phyloP scores from a whole-genome alignment of 2,329 filamentous ascomycete genomes.

The Claviceps sp. region DNA sequence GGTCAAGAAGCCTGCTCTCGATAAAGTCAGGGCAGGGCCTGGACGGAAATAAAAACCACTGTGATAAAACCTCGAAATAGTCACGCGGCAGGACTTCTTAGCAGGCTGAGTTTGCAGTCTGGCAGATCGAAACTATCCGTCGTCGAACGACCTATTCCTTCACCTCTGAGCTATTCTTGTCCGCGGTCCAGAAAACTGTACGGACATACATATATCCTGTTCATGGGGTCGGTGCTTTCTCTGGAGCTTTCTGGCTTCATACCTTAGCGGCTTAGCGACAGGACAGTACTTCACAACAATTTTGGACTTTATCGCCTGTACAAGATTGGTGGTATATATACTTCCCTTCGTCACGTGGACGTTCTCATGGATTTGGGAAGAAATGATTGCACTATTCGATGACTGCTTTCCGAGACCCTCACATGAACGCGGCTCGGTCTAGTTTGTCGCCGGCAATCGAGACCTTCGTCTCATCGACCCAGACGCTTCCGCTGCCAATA shows the following conservation, averaged over 20 bases:
- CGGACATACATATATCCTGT: too few species aligned
- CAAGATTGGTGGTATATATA: not conserved
- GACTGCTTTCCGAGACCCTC: not conserved
- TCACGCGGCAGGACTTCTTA: not conserved
- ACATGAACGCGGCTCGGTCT: not conserved
- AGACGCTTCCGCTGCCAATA: constrained; percentile 10
- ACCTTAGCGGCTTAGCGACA: too few species aligned
- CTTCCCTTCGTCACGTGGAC: not conserved
- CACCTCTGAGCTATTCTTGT: too few species aligned
- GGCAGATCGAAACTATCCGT: too few species aligned
- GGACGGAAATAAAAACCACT: not conserved
- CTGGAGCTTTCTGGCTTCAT: too few species aligned
- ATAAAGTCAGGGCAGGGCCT: not conserved
- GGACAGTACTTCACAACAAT: too few species aligned
- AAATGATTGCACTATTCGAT: not conserved
- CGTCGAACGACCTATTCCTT: too few species aligned
- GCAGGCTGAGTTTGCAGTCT: not conserved
- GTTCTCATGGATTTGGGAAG: not conserved
- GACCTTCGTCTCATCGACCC: not conserved
- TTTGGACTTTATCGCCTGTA: too few species aligned
- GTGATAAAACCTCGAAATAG: not conserved
- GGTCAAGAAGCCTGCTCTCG: constrained; percentile 9
- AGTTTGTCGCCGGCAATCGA: not conserved
- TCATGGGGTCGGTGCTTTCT: too few species aligned
- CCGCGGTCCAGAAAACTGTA: too few species aligned